Conservation (phyloP, 1,139 yeast genomes). For the Eremothecium cymbalariae region DNA sequence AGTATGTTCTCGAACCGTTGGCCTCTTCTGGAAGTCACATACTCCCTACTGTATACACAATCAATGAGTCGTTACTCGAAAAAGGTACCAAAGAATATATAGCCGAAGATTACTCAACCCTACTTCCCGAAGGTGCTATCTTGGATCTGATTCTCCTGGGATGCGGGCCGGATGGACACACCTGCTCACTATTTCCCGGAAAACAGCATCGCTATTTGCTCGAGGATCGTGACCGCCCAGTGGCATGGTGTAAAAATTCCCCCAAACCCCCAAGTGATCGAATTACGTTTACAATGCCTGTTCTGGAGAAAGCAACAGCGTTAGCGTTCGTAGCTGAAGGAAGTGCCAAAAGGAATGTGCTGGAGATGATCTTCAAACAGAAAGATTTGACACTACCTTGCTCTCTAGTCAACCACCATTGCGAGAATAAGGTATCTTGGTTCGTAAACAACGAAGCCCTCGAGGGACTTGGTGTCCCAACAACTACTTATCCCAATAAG, state of each 20-base stretch:
- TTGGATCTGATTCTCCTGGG: conserved; percentile 86
- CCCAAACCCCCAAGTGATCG: conserved; percentile 89
- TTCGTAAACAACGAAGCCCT: conserved; percentile 73
- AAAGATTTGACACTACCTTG: conserved; percentile 58
- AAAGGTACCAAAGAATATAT: conserved; percentile 61
- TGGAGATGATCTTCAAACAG: conserved; percentile 56
- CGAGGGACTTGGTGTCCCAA: conserved; percentile 47
- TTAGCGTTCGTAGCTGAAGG: conserved; percentile 89
- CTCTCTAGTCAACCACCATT: conserved; percentile 54
- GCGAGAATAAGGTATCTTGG: conserved; percentile 53
- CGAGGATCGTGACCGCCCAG: conserved; percentile 71
- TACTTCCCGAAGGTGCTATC: conserved; percentile 50
- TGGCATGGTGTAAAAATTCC: conserved; percentile 85
- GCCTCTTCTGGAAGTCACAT: conserved; percentile 16
- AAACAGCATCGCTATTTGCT: conserved; percentile 58
- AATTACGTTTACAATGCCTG: conserved; percentile 89
- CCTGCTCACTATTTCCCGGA: conserved; percentile 73
- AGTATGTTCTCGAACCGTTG: conserved; percentile 59
- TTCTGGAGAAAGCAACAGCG: conserved; percentile 59
- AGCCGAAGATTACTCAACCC: conserved; percentile 79
- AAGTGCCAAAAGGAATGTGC: conserved; percentile 66
- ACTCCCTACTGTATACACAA: conserved; percentile 70
- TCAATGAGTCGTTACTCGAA: conserved; percentile 64
- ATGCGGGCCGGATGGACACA: conserved; percentile 98
- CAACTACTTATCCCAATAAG: conserved; percentile 36